Conservation (phyloP, 306 rosid species). For the Spatholobus suberectus region DNA sequence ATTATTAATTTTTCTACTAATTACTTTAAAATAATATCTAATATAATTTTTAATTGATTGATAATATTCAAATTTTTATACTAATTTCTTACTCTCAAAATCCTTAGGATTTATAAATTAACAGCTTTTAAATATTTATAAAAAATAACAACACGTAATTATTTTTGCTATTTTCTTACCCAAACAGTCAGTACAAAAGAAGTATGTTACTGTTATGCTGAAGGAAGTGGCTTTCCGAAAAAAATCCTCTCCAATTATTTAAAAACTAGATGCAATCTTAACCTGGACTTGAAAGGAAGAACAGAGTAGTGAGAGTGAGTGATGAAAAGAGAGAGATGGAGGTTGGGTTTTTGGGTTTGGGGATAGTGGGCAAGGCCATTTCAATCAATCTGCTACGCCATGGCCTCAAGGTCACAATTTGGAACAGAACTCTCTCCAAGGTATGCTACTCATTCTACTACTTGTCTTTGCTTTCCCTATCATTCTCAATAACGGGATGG, state of each 20-base stretch:
- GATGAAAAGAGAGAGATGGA: slow-evolving; percentile 54
- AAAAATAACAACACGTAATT: background rate
- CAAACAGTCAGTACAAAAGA: background rate
- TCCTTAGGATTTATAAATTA: background rate
- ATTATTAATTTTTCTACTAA: background rate
- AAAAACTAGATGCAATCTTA: too few species aligned
- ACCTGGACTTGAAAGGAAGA: background rate
- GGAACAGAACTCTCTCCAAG: slow-evolving; percentile 90
- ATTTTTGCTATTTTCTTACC: background rate
- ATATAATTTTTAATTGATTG: background rate
- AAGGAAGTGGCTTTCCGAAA: background rate
- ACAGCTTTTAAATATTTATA: too few species aligned
- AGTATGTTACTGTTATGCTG: background rate
- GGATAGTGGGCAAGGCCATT: slow-evolving; percentile 95
- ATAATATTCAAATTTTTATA: background rate
- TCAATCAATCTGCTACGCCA: slow-evolving; percentile 63
- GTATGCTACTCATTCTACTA: slow-evolving; percentile 39
- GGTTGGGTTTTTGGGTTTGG: slow-evolving; percentile 81
- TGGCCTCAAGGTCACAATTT: slow-evolving; percentile 82
- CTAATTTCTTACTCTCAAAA: background rate
- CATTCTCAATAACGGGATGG: too few species aligned
- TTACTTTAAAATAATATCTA: background rate
- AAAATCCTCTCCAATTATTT: too few species aligned
- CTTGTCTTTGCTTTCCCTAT: too few species aligned
- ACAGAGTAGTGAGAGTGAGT: background rate